These are phyloP conservation scores for Fallopia convolvulus DNA, from an alignment of 148 eudicot genomes.

Conservation along the genomic window DNA sequence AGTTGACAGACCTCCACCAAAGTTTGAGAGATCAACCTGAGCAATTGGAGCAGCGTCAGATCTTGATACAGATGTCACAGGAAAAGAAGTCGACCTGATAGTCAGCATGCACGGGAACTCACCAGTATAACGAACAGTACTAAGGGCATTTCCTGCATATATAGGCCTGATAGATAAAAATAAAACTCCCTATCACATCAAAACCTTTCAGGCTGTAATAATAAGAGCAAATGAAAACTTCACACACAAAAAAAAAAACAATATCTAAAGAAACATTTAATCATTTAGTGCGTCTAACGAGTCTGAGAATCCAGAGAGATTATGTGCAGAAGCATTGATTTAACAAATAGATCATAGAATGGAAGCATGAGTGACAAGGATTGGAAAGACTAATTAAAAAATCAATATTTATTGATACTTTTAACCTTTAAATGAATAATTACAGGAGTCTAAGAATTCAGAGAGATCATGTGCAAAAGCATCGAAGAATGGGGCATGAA, in stretches of 20 bases:
- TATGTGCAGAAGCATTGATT: background rate
- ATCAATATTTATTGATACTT: background rate
- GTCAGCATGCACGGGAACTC: conserved; percentile 75
- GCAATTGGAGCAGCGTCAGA: conserved; percentile 52
- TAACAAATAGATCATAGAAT: background rate
- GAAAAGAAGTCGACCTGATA: conserved; percentile 82
- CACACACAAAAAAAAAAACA: background rate
- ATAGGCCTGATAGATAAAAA: conserved; percentile 61
- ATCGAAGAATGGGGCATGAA: background rate
- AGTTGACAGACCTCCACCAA: conserved; percentile 71
- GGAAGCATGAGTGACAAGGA: background rate
- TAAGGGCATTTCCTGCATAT: conserved; percentile 97
- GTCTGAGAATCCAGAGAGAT: background rate
- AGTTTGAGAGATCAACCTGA: conserved; percentile 84
- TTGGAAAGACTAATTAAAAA: background rate
- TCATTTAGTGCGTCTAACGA: background rate
- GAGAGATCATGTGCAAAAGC: background rate
- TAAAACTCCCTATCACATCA: background rate
- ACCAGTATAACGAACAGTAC: conserved; percentile 69
- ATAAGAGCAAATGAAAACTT: background rate
- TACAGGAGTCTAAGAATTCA: background rate
- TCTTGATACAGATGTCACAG: conserved; percentile 39
- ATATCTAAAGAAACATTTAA: background rate
- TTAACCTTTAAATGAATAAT: background rate
- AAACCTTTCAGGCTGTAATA: background rate